Conservation (phyloP, 2,329 filamentous ascomycete genomes). For the Aspergillus caelatus region DNA sequence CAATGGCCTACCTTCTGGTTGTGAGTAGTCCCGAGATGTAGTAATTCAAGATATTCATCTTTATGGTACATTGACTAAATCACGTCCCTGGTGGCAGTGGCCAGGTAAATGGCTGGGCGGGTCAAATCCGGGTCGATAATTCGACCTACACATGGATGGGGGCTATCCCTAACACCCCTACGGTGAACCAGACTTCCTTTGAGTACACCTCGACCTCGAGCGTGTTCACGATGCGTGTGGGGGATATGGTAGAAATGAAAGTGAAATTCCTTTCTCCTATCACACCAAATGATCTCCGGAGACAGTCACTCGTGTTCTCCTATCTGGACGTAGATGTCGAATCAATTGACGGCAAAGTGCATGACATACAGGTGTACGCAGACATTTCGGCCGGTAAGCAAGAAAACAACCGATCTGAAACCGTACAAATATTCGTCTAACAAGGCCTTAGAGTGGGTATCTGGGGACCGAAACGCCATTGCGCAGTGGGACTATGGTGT, state of each 20-base stretch:
- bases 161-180: constrained; percentile 56
- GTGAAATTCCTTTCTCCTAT: constrained; percentile 73
- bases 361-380: constrained; percentile 71
- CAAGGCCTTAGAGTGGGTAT: constrained; percentile 65
- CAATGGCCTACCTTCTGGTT: constrained; percentile 71
- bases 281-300: constrained; percentile 64
- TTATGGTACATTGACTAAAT: constrained; percentile 16
- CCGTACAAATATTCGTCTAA: background rate
- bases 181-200: constrained; percentile 62
- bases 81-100: constrained; percentile 43
- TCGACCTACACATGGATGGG: constrained; percentile 70
- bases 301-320: constrained; percentile 71
- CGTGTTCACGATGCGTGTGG: constrained; percentile 69
- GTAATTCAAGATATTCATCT: background rate
- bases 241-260: constrained; percentile 63
- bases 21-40: constrained; percentile 48
- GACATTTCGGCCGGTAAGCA: constrained; percentile 69
- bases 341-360: constrained; percentile 63
- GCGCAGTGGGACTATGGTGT: constrained; percentile 65
- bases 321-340: constrained; percentile 67
- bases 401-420: background rate
- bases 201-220: constrained; percentile 74
- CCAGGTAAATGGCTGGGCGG: constrained; percentile 66
- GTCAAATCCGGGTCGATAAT: constrained; percentile 70
- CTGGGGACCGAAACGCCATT: constrained; percentile 59